Percentiles rank a stretch among this genome's conserved stretches.
Evolutionary conservation across 192 early-diverging fungal genomes (phyloP).

Genomic region (Linnemannia zychae): DNA sequence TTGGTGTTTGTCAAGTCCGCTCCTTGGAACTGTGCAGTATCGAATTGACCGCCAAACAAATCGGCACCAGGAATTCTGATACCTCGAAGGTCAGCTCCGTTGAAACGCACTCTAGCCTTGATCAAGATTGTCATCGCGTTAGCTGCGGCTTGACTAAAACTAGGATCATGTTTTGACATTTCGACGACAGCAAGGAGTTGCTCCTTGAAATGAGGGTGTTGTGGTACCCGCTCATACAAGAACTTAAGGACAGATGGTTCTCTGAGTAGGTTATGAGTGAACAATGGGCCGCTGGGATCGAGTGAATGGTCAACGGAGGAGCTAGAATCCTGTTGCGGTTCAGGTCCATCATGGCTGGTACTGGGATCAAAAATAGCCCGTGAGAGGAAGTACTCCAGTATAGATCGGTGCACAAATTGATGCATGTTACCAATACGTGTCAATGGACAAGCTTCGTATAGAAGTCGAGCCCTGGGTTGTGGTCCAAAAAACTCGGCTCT

Average conservation of each 20-base stretch:
- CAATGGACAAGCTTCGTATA: constrained; percentile 6
- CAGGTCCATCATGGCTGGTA: neutral
- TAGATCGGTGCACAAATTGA: constrained; percentile 6
- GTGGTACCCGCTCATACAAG: neutral
- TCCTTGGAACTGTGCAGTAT: neutral
- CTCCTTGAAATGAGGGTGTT: neutral
- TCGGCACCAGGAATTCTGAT: neutral
- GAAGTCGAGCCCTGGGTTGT: neutral
- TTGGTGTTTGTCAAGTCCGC: neutral
- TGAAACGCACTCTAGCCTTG: neutral
- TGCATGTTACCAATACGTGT: neutral
- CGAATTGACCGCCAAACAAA: neutral
- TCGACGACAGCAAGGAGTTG: neutral
- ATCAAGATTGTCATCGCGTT: neutral
- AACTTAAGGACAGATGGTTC: neutral
- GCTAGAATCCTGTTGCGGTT: neutral
- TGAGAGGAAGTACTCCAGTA: constrained; percentile 10
- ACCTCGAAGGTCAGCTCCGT: neutral
- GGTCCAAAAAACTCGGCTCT: neutral
- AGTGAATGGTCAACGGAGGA: neutral
- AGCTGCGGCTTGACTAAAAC: neutral
- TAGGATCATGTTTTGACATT: neutral
- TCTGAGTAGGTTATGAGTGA: neutral
- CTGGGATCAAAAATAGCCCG: constrained; percentile 9
- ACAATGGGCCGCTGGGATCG: neutral